Base-by-base conservation (phyloP, 1,139 yeast genomes). In the Kodamaea ohmeri region DNA sequence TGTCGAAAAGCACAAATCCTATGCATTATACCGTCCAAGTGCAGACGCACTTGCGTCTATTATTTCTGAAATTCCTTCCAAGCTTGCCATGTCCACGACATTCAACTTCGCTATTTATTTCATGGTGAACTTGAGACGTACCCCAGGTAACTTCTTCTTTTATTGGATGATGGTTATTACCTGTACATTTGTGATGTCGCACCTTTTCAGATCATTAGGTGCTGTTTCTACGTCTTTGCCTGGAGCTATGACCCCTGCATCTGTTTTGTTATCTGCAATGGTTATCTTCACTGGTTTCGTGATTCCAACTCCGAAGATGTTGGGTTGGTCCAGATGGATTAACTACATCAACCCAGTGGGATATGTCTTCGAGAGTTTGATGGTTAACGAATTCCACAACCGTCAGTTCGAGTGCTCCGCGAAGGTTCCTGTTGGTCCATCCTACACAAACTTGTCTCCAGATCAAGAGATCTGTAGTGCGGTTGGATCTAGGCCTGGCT, bases 291-390 rank as follows among this genome's bases (percentile, higher is more conserved):
- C 88, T n/a, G 94, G 94, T 42, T 85, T 83, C 59, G 80, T 79
- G 24, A 70, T 84, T 45, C 92, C 92, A 25, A 73, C 73, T 38
- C 73, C 76, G 7, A 68, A 71, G 40, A 80, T 84, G 84, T 72
- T 76, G 42, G 83, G 85, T 20, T 85, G 94, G 94, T 76, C 85
- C 25, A 69, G 83, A 46, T 86, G 94, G 92, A 77, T 85, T 51
- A 80, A 80, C 60, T 84, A 81, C 52, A 58, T 84, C 41, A 76
- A 85, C 50, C 94, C 94, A 0, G 63, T 84, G 35, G 80, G 78
- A 5, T 85, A 84, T 51, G 72, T 76, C 4, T 40, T 37, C 16
- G 43, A 40, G 32, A 28, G 37, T 35, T 59, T 84, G 52, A 76
- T 84, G 78, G 71, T 75, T 2, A 83, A 75, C 50, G 88, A 81